Base-by-base conservation (phyloP, 257 asterid species). In the Rehmannia glutinosa region DNA sequence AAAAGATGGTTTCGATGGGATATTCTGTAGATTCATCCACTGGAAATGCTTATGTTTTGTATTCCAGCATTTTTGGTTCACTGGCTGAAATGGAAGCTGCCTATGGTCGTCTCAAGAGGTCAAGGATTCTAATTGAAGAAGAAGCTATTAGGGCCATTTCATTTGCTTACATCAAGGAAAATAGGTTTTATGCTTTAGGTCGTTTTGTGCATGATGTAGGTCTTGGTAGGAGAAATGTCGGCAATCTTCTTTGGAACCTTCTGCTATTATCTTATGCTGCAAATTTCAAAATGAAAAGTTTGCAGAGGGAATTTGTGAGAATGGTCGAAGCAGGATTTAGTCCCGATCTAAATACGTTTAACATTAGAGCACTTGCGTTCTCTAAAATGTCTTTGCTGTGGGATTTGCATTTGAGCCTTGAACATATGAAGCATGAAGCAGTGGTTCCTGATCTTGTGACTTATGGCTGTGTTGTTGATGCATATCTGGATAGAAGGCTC, bases 221-320 rank as follows among this genome's bases (percentile, higher is more conserved):
- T 53, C 84, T 94, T 66, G 87, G 95, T 45, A 85, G 99, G 88
- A 87, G 75, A 82, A 89, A 88, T 35, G 89, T 78, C 5, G 97
- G 97, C 11, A 94, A 94, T 75, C 95, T 94, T 53, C 85, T 91
- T 19, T 94, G 97, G 97, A 91, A 94, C 77, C 84, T 94, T 61
- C 65, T 91, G 74, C 76, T 94, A 23, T 70, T 93, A 57, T 93
- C 96, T n/a, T 94, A 82, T 79, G 96, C 97, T 32, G 88, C 96
- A 16, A 88, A 86, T 49, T 88, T 94, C 80, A 91, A 91, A 75
- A 91, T 91, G 97, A 94, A 88, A 81, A 86, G 96, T 77, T 69
- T 91, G 80, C 99, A 88, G 82, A 85, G 96, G 76, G 95, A 84
- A 62, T 91, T 91, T 42, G 88, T 88, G 74, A 79, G 86, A 69